Evolutionary conservation across 768 basidiomycete genomes (phyloP), one percentile per base, ranked within the genome.

Genomic region (Tricholoma hemisulphureum): DNA sequence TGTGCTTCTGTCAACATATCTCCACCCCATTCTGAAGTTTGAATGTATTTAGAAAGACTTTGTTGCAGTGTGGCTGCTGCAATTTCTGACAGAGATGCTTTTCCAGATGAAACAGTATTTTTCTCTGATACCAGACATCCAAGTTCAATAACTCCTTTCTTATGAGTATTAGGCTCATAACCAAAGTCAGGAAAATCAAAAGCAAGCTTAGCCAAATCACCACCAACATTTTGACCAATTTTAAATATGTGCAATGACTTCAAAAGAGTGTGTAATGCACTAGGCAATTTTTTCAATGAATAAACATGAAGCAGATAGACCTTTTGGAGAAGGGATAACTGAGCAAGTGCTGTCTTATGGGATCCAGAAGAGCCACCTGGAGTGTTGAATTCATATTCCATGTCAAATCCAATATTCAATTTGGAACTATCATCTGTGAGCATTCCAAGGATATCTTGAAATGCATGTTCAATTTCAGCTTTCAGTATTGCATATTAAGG

Each of bases 371-470:
- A 41, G 10, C 45, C 37, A 13, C 16, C 9, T n/a, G 35, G 53
- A 58, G 51, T 55, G 24, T 37, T 58, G 50, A 59, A 61, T 18
- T 61, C 60, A 58, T 58, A 61, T 39, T 61, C 60, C 57, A 59
- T 61, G 46, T 61, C 60, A 61, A 61, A 61, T n/a, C 60, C 60
- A 58, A 61, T 34, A 34, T 61, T 53, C 32, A 61, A 28, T 18
- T 20, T 52, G n/a, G 21, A 49, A 18, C 50, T 46, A 55, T 55
- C 52, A 35, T 18, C 35, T n/a, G 6, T n/a, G 18, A 37, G 35
- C 5, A 37, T 5, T 13, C 54, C 34, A 29, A 58, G 48, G 34
- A 61, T 41, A 28, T 31, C 37, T 6, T 29, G 46, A 34, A 58
- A 61, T 18, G 52, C 60, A 55, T 34, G 53, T 20, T 58, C 37